Conservation (phyloP, 164 flowering plant species). For the Sedum album region DNA sequence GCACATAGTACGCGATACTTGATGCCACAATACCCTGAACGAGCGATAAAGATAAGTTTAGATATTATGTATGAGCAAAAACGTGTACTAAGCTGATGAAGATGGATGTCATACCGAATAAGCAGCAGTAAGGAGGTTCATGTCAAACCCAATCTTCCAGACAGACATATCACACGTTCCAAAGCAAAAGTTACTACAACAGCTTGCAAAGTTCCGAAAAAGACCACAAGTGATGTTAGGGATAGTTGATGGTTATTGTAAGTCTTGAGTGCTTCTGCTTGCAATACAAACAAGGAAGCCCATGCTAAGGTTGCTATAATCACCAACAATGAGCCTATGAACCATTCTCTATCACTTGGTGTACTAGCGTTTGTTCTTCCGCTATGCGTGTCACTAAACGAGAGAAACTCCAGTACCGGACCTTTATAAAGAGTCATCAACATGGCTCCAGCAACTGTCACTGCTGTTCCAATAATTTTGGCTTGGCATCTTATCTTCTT, state of each 20-base stretch:
- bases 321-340: slow-evolving; percentile 78
- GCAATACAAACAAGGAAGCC: slow-evolving; percentile 81
- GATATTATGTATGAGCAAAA: too few relatives aligned
- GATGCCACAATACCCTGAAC: slow-evolving; percentile 73
- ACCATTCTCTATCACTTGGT: slow-evolving; percentile 55
- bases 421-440: too few relatives aligned
- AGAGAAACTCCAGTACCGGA: slow-evolving; percentile 35
- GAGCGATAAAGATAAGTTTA: too few relatives aligned
- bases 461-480: slow-evolving; percentile 64
- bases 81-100: too few relatives aligned
- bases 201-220: slow-evolving; percentile 73
- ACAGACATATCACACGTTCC: slow-evolving; percentile 56
- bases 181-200: slow-evolving; percentile 68
- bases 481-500: slow-evolving; percentile 75
- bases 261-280: slow-evolving; percentile 15
- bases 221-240: slow-evolving; percentile 65
- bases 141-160: slow-evolving; percentile 87
- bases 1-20: slow-evolving; percentile 85
- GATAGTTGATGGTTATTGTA: slow-evolving; percentile 36
- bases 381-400: slow-evolving; percentile 28
- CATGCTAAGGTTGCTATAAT: slow-evolving; percentile 82
- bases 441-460: slow-evolving; percentile 88
- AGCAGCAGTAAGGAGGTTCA: slow-evolving; percentile 91
- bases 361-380: slow-evolving; percentile 16
- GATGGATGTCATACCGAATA: slow-evolving; percentile 74